Conservation (phyloP, 768 basidiomycete genomes). For the Pleurotus platypus region DNA sequence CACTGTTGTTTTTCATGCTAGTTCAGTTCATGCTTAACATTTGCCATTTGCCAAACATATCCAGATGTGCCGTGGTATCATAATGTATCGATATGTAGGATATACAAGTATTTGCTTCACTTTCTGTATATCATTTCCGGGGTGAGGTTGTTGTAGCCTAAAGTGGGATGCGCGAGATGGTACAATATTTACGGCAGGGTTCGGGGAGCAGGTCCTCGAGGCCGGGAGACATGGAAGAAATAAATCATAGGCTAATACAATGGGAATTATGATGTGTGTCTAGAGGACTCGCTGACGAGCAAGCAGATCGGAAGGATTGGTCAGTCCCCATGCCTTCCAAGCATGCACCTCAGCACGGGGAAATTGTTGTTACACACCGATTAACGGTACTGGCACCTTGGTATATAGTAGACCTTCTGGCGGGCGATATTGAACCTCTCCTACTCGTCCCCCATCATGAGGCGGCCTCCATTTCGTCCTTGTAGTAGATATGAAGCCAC, state of each 20-base stretch:
- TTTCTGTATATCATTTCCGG: too few species aligned
- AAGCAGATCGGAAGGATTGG: background rate
- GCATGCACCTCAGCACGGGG: background rate
- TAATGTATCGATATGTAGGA: background rate
- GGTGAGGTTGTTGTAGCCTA: too few species aligned
- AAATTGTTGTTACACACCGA: background rate
- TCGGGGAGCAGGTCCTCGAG: too few species aligned
- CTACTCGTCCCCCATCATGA: background rate
- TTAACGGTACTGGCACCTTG: background rate
- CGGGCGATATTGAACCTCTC: background rate
- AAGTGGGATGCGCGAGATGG: too few species aligned
- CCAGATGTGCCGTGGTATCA: background rate
- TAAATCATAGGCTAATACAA: background rate
- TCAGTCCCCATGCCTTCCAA: background rate
- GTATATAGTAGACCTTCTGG: background rate
- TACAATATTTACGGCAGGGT: too few species aligned
- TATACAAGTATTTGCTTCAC: background rate
- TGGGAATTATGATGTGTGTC: background rate
- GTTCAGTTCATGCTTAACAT: background rate
- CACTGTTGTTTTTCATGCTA: background rate
- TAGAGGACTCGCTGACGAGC: background rate
- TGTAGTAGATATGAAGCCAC: conserved; percentile 41
- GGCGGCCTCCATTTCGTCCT: background rate
- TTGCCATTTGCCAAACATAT: too few species aligned
- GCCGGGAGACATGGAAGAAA: too few species aligned